A percentile compares a stretch with the other conserved stretches of the same genome.
These are phyloP conservation scores for Thraustochytrium striatum DNA, from an alignment of 352 stramenopile genomes.

Conservation along the genomic window DNA sequence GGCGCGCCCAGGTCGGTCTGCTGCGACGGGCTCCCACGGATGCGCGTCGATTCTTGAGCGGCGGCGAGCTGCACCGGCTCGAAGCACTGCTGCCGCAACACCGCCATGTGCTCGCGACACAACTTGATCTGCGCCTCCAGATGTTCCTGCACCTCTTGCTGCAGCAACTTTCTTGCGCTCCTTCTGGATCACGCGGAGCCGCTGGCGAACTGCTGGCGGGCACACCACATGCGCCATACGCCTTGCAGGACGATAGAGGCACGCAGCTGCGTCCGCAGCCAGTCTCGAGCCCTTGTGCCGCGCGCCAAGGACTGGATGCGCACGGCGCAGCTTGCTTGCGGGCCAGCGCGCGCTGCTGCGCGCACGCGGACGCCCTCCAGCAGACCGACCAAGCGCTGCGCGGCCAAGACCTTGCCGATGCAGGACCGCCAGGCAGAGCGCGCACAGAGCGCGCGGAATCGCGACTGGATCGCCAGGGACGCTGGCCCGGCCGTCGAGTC, in stretches of 20 bases:
- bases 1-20: too few species aligned
- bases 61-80: background rate
- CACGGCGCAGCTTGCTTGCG: background rate
- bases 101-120: background rate
- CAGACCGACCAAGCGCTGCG: background rate
- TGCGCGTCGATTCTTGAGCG: too few species aligned
- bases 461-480: background rate
- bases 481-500: background rate
- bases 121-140: background rate
- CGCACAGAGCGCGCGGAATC: slow-evolving; percentile 7
- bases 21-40: too few species aligned
- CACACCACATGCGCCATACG: slow-evolving; percentile 23
- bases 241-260: background rate
- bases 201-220: background rate
- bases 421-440: slow-evolving; percentile 26
- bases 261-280: background rate
- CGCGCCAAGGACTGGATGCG: slow-evolving; percentile 2
- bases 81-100: background rate
- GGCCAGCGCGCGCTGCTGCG: background rate
- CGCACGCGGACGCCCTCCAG: background rate
- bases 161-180: background rate
- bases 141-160: background rate
- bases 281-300: background rate
- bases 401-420: slow-evolving; percentile 27
- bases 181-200: background rate